Percentiles rank a stretch among this genome's conserved stretches.
Conservation (phyloP, 208 protist genomes). For the Leishmania arabica region DNA sequence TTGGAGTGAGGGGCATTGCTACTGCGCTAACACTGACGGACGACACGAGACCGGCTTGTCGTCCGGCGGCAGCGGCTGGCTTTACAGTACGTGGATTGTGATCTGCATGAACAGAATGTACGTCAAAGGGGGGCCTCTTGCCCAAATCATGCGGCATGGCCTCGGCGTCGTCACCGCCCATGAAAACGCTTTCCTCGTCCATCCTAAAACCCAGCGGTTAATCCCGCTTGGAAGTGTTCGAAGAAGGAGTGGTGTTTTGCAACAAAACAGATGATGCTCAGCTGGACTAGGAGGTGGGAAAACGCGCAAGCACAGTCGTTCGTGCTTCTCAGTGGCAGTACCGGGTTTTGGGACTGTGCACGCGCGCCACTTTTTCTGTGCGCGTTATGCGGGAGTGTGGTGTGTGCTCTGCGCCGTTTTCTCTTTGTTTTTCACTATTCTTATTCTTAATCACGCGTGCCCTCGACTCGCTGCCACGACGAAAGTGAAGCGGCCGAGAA, state of each 20-base stretch:
- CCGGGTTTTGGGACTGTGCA: not conserved
- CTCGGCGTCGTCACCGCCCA: constrained; percentile 9
- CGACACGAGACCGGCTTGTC: no score
- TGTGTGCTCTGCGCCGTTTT: not conserved
- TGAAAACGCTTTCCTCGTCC: constrained; percentile 39
- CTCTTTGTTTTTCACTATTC: not conserved
- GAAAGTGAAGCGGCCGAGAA: no score
- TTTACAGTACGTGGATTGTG: not conserved
- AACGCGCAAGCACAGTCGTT: not conserved
- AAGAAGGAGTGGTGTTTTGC: not conserved
- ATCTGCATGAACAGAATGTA: constrained; percentile 4
- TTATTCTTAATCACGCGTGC: not conserved
- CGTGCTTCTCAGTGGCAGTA: not conserved
- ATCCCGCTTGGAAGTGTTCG: not conserved
- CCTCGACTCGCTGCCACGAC: not conserved
- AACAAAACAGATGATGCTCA: not conserved
- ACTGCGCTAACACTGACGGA: not conserved
- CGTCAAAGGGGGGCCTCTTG: constrained; percentile 18
- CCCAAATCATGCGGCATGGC: not conserved
- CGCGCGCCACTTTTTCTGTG: not conserved
- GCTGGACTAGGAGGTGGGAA: not conserved
- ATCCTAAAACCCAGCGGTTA: constrained; percentile 4
- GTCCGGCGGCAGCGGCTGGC: not conserved
- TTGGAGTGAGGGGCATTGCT: not conserved
- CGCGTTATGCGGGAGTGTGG: not conserved